phyloP scores from a whole-genome alignment of 345 rosid species.

The Excoecaria cochinchinensis region DNA sequence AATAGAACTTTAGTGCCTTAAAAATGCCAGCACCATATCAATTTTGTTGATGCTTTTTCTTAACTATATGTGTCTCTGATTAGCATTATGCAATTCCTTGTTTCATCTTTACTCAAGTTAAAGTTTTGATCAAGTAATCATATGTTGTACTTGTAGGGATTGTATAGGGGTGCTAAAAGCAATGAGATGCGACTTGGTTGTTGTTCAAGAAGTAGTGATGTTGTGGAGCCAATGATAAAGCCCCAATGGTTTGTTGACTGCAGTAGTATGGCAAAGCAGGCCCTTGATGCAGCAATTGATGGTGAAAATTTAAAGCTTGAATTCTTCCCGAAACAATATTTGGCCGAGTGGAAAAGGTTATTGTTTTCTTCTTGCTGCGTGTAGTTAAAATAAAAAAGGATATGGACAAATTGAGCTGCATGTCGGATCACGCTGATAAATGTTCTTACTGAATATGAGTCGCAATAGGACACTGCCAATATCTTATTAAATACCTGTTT shows the following conservation, averaged over 20 bases:
- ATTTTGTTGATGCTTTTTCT: background rate
- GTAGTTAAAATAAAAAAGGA: background rate
- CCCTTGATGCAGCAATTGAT: constrained; percentile 68
- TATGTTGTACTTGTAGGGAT: constrained; percentile 44
- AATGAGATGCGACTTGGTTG: constrained; percentile 93
- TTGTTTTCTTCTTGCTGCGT: constrained; percentile 7
- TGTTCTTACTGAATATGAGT: background rate
- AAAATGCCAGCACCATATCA: background rate
- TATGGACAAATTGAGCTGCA: background rate
- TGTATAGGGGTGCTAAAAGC: constrained; percentile 71
- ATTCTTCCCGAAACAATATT: constrained; percentile 81
- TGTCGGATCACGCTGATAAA: background rate
- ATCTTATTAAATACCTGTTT: background rate
- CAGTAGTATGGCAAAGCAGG: constrained; percentile 64
- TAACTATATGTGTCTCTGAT: background rate
- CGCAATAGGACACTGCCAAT: background rate
- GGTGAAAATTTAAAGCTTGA: constrained; percentile 64
- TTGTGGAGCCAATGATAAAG: constrained; percentile 88
- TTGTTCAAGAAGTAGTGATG: constrained; percentile 79
- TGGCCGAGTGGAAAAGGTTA: constrained; percentile 94
- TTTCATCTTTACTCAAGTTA: background rate
- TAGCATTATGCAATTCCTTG: background rate
- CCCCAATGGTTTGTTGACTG: constrained; percentile 92
- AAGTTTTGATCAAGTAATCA: background rate
- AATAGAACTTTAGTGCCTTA: constrained; percentile 1